Conservation (phyloP, 176 grass and related monocot species). For the Aechmea fasciata region DNA sequence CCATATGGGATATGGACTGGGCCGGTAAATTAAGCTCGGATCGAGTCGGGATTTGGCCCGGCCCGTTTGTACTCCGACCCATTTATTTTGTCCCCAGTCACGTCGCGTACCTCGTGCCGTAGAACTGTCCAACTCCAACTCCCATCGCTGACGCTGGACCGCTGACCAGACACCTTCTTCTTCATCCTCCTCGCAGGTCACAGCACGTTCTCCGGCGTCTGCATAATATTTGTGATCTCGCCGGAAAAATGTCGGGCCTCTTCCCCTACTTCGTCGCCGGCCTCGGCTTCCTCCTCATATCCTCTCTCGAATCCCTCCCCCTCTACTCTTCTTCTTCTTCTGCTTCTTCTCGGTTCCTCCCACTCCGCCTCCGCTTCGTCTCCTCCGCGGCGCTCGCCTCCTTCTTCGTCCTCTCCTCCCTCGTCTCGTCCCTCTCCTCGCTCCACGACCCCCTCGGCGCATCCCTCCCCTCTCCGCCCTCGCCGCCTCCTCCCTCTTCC, state of each 20-base stretch:
- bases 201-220: background rate
- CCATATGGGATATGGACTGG: too few relatives aligned
- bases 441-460: slow-evolving; percentile 31
- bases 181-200: slow-evolving; percentile 18
- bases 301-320: slow-evolving; percentile 45
- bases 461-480: slow-evolving; percentile 54
- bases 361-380: slow-evolving; percentile 32
- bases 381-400: slow-evolving; percentile 35
- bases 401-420: slow-evolving; percentile 38
- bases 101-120: background rate
- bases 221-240: background rate
- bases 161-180: slow-evolving; percentile 8
- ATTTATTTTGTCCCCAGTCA: background rate
- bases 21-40: too few relatives aligned
- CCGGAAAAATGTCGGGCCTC: slow-evolving; percentile 47
- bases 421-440: slow-evolving; percentile 2
- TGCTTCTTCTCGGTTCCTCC: slow-evolving; percentile 27
- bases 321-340: slow-evolving; percentile 11
- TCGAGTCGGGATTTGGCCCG: too few relatives aligned
- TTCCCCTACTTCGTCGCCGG: slow-evolving; percentile 58
- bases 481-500: slow-evolving; percentile 56
- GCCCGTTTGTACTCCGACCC: too few relatives aligned
- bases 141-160: background rate
- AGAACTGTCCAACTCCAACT: too few relatives aligned
- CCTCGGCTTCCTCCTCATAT: slow-evolving; percentile 52